A percentile compares a stretch with the other conserved stretches of the same genome.
These are phyloP conservation scores for Fusarium sublunatum DNA, from an alignment of 2,329 filamentous ascomycete genomes.

Conservation along the genomic window DNA sequence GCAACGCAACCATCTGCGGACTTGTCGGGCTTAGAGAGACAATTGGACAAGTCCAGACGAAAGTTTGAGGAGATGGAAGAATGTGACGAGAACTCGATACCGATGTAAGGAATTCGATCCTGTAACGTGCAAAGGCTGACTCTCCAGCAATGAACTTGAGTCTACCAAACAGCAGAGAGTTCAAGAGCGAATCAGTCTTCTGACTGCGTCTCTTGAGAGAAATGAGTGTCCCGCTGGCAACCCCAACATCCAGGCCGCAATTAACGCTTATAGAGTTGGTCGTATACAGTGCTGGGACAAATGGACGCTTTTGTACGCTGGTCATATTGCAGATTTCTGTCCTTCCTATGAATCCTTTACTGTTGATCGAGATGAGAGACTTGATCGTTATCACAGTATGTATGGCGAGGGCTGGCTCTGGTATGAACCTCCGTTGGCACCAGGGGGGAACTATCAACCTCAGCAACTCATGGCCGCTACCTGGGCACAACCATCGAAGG, in stretches of 20 bases:
- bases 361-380: conserved; percentile 36
- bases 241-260: conserved; percentile 37
- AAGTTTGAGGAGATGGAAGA: conserved; percentile 37
- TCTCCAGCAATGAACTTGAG: conserved; percentile 40
- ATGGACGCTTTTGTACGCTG: conserved; percentile 43
- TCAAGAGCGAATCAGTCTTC: conserved; percentile 20
- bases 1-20: conserved; percentile 35
- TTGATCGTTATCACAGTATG: conserved; percentile 36
- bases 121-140: conserved; percentile 4
- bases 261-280: conserved; percentile 35
- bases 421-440: conserved; percentile 41
- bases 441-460: conserved; percentile 14
- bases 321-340: conserved; percentile 36
- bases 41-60: conserved; percentile 22
- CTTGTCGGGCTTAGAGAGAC: conserved; percentile 36
- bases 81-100: conserved; percentile 38
- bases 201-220: conserved; percentile 22
- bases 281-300: conserved; percentile 41
- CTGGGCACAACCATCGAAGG: conserved; percentile 36
- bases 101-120: conserved; percentile 25
- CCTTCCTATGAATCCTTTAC: conserved; percentile 44
- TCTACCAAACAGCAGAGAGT: conserved; percentile 38
- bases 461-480: conserved; percentile 42
- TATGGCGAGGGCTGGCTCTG: conserved; percentile 46
- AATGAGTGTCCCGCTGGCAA: conserved; percentile 18